Evolutionary conservation across 208 protist species (phyloP).

Genomic region (Trypanosoma cruzi): DNA sequence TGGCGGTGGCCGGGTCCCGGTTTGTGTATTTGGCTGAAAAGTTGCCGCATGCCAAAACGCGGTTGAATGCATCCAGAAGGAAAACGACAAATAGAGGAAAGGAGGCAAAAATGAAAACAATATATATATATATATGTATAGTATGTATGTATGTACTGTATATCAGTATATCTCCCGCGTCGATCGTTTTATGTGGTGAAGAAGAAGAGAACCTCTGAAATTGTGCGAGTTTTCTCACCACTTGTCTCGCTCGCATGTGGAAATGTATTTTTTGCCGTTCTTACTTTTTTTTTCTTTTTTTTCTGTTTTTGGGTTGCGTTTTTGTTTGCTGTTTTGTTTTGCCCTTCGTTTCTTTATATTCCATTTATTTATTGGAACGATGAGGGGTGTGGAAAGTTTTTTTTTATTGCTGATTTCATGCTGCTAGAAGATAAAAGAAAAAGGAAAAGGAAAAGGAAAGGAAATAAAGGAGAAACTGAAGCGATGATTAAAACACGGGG

Average conservation of each 20-base stretch:
- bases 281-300: constrained; percentile 16
- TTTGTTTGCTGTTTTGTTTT: not conserved
- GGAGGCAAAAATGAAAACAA: not conserved
- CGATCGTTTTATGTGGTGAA: not conserved
- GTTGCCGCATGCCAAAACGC: not conserved
- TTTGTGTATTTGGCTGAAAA: not conserved
- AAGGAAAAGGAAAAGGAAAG: too few species aligned
- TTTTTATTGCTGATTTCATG: not conserved
- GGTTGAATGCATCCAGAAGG: not conserved
- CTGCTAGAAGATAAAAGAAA: not conserved
- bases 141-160: too few species aligned
- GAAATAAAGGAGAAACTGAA: too few species aligned
- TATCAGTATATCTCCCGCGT: not conserved
- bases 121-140: not conserved
- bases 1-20: not conserved
- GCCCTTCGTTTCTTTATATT: not conserved
- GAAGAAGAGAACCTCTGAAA: not conserved
- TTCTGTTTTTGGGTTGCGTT: not conserved
- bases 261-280: constrained; percentile 1
- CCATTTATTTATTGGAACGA: not conserved
- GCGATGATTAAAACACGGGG: too few species aligned
- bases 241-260: not conserved
- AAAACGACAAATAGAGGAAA: not conserved
- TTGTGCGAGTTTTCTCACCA: not conserved
- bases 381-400: not conserved